Percentiles rank a stretch among this genome's conserved stretches.
phyloP scores from a whole-genome alignment of 768 basidiomycete genomes.

The Antrodiella citrinella region DNA sequence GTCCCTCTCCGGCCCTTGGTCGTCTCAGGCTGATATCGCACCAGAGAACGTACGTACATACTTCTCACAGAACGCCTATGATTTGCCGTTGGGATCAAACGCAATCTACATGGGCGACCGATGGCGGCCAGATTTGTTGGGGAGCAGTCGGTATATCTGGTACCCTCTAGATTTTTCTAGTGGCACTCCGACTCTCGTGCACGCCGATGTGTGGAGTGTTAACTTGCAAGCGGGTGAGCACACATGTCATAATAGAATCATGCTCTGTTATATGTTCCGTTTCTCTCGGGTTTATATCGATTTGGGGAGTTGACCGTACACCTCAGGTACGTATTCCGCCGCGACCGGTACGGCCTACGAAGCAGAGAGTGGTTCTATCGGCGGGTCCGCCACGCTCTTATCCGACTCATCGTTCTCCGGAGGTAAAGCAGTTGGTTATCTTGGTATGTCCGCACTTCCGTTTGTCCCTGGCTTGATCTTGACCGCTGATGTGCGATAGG shows the following conservation, averaged over 20 bases:
- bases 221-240: conserved; percentile 34
- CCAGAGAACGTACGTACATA: conserved; percentile 44
- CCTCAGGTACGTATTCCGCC: conserved; percentile 37
- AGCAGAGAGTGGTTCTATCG: conserved; percentile 42
- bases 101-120: conserved; percentile 61
- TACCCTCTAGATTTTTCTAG: conserved; percentile 47
- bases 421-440: conserved; percentile 44
- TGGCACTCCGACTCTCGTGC: conserved; percentile 45
- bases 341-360: conserved; percentile 47
- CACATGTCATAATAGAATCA: background rate
- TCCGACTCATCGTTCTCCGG: conserved; percentile 42
- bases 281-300: no score
- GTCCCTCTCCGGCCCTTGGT: conserved; percentile 50
- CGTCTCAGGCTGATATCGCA: conserved; percentile 48
- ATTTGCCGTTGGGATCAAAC: conserved; percentile 39
- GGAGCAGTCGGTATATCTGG: conserved; percentile 56
- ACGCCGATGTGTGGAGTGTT: conserved; percentile 50
- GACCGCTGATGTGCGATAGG: conserved; percentile 23
- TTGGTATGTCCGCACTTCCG: conserved; percentile 30
- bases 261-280: background rate
- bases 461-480: background rate
- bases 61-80: conserved; percentile 54
- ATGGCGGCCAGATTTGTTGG: conserved; percentile 45
- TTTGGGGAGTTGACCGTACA: background rate
- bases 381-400: conserved; percentile 38